Base-by-base conservation (phyloP, 306 rosid genomes). In the Myrica gale region DNA sequence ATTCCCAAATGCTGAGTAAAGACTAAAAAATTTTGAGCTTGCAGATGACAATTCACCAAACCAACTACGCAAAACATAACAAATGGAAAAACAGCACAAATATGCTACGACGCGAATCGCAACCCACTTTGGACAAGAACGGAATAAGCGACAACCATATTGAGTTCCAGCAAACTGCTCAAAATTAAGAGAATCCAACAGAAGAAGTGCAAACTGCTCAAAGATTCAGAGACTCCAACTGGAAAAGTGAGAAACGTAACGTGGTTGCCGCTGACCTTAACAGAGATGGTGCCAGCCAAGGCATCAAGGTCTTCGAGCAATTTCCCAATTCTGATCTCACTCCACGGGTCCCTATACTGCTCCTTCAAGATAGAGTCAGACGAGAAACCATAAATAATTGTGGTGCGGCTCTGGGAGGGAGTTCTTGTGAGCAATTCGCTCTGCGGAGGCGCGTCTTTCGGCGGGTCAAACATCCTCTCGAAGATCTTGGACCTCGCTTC, bases 251-350 rank as follows among this genome's bases (percentile, higher is more conserved):
- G 61, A 68, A 41, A 65, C 74, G 0, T 19, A 60, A 0, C 63
- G 0, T 7, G 39, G 63, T 21, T 56, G 8, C 13, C 26, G 9
- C 39, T 56, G 26, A 95, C 97, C 97, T 92, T 92, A 11, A 90
- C 96, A 21, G 96, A 87, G 80, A 95, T 90, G 73, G 96, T 89
- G 26, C 99, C 97, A 75, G 97, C 99, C 9, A 95, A 70, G 39
- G 99, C 99, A 79, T 95, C 97, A 73, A 95, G 99, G 77, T 95
- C 99, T 82, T 95, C 97, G 0, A 95, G 88, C 88, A 92, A 73
- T 74, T 92, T 95, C 39, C 99, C 99, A 63, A 92, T 88, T 21
- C 99, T 73, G 4, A 89, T 89, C 88, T 92, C 97, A 58, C 90
- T 95, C 99, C 99, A 95, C 1, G 97, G 97, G 78, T 95, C 99